Percentiles rank a stretch among this genome's conserved stretches.
Conservation (phyloP, 805 yeast species). For the Saturnispora zaruensis region DNA sequence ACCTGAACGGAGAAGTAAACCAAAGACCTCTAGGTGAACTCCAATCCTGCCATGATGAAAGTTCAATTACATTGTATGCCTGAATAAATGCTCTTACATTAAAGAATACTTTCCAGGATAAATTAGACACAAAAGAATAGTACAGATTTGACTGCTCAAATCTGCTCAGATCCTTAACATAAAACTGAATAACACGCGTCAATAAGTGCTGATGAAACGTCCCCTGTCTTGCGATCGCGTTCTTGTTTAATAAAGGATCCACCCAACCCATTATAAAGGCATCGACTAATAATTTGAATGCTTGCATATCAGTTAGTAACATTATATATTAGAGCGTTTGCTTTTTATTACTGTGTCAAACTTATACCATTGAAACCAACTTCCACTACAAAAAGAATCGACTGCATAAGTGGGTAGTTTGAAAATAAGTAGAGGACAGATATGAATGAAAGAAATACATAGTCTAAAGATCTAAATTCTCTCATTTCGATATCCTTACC, state of each 20-base stretch:
- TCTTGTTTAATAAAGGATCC: conserved; percentile 27
- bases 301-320: conserved; percentile 12
- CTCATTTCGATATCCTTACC: conserved; percentile 18
- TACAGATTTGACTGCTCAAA: conserved; percentile 15
- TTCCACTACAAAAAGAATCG: conserved; percentile 10
- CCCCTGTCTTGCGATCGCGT: conserved; percentile 24
- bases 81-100: conserved; percentile 27
- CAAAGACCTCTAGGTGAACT: conserved; percentile 17
- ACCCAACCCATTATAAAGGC: conserved; percentile 23
- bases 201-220: conserved; percentile 24
- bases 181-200: conserved; percentile 16
- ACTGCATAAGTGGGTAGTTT: conserved; percentile 18
- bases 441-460: conserved; percentile 19
- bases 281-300: conserved; percentile 18
- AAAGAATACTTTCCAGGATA: conserved; percentile 27
- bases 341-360: background rate
- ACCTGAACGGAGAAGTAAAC: conserved; percentile 29
- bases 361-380: conserved; percentile 3
- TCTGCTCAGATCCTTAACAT: conserved; percentile 14
- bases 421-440: conserved; percentile 20
- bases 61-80: conserved; percentile 30
- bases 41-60: conserved; percentile 20
- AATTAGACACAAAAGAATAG: conserved; percentile 24
- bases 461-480: conserved; percentile 26
- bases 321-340: background rate